A percentile compares a stretch with the other conserved stretches of the same genome.
Conservation (phyloP, 768 basidiomycete genomes). For the Lactarius sanguifluus region DNA sequence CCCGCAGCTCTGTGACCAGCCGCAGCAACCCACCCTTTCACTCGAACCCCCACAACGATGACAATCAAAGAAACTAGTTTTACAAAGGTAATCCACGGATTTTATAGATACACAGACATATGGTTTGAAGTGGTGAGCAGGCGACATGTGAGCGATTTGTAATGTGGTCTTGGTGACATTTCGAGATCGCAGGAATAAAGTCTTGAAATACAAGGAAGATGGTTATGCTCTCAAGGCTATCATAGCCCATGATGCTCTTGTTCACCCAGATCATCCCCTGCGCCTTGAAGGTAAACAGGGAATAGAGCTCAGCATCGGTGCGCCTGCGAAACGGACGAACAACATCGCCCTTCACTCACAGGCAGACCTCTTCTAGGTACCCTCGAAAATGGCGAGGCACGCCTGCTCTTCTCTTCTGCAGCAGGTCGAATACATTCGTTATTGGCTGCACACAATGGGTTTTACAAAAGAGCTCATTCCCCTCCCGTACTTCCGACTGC, state of each 20-base stretch:
- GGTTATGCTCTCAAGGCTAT: conserved; percentile 64
- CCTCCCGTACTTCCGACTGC: conserved; percentile 75
- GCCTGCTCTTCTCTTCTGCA: conserved; percentile 81
- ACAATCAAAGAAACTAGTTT: conserved; percentile 40
- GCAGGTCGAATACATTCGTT: conserved; percentile 82
- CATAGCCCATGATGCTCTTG: conserved; percentile 66
- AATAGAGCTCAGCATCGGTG: conserved; percentile 70
- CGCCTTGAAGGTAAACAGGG: conserved; percentile 62
- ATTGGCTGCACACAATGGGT: conserved; percentile 76
- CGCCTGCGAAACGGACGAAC: conserved; percentile 16
- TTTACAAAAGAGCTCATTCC: conserved; percentile 65
- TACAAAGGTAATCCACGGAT: conserved; percentile 48
- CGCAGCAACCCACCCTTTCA: conserved; percentile 8
- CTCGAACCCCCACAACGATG: conserved; percentile 17
- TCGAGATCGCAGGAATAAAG: conserved; percentile 49
- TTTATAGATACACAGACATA: conserved; percentile 83
- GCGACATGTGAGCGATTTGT: conserved; percentile 1
- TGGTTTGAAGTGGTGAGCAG: conserved; percentile 74
- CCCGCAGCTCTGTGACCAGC: conserved; percentile 14
- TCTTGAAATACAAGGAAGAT: conserved; percentile 59
- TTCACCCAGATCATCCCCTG: conserved; percentile 71
- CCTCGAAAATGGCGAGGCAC: conserved; percentile 66
- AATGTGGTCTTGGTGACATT: conserved; percentile 14
- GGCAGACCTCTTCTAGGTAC: conserved; percentile 46
- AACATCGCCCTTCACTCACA: neutral